Conservation (phyloP, 164 flowering plant genomes). For the Houttuynia cordata region DNA sequence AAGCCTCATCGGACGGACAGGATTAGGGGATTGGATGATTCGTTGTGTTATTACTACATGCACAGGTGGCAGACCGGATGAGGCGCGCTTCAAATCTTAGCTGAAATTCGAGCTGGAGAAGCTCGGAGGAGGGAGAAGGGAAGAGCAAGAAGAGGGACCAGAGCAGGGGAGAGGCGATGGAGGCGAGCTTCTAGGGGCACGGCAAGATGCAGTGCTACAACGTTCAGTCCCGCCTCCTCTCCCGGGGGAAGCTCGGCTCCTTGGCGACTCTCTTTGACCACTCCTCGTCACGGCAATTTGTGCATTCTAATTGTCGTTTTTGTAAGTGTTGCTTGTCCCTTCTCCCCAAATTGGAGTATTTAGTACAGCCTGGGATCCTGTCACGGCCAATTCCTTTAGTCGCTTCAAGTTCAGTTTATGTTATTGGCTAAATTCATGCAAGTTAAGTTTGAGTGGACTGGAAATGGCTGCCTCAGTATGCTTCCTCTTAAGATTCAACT, state of each 20-base stretch:
- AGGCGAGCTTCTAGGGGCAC: neutral
- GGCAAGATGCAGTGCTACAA: constrained; percentile 22
- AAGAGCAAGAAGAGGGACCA: neutral
- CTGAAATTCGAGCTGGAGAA: neutral
- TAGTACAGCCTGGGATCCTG: too few species aligned
- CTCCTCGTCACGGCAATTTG: constrained; percentile 17
- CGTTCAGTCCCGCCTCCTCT: constrained; percentile 22
- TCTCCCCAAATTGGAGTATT: neutral
- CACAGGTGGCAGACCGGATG: too few species aligned
- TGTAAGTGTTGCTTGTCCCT: constrained; percentile 1
- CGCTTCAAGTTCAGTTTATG: too few species aligned
- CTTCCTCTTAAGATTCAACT: too few species aligned
- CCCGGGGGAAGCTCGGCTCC: constrained; percentile 27
- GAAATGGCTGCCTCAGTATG: too few species aligned
- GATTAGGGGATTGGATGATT: too few species aligned
- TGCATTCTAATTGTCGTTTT: neutral
- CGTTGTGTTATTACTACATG: too few species aligned
- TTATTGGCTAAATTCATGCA: too few species aligned
- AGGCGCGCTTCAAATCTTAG: too few species aligned
- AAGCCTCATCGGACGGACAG: too few species aligned
- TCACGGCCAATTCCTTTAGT: too few species aligned
- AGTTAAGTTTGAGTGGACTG: too few species aligned
- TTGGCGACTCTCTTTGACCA: constrained; percentile 14
- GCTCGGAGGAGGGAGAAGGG: neutral
- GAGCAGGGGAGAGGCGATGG: neutral